Percentiles rank a stretch among this genome's conserved stretches.
Evolutionary conservation across 2,329 filamentous ascomycete species (phyloP).

Genomic region (Pseudogymnoascus sp.): DNA sequence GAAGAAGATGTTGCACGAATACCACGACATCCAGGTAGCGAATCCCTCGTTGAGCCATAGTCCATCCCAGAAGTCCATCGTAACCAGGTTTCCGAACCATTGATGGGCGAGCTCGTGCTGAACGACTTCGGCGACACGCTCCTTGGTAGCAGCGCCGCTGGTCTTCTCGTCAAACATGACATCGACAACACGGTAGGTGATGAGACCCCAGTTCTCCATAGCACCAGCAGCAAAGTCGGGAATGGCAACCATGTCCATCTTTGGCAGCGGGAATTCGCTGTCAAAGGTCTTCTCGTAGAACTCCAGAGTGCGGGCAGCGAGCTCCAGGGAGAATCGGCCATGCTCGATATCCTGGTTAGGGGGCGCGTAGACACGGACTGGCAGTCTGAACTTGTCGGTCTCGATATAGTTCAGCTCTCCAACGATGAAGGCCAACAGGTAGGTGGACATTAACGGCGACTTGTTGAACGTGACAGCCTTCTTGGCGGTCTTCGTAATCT

Average conservation of each 20-base stretch:
- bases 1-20: slow-evolving; percentile 89
- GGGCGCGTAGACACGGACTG: slow-evolving; percentile 88
- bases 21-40: slow-evolving; percentile 89
- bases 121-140: slow-evolving; percentile 88
- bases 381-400: slow-evolving; percentile 82
- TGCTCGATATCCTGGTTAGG: slow-evolving; percentile 85
- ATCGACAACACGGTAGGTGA: slow-evolving; percentile 91
- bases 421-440: slow-evolving; percentile 87
- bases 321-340: slow-evolving; percentile 79
- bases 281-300: slow-evolving; percentile 96
- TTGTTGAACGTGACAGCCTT: slow-evolving; percentile 89
- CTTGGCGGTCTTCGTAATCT: slow-evolving; percentile 53
- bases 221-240: slow-evolving; percentile 92
- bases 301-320: slow-evolving; percentile 79
- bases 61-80: slow-evolving; percentile 98
- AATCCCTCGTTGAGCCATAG: slow-evolving; percentile 94
- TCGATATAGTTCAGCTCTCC: slow-evolving; percentile 92
- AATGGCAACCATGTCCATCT: slow-evolving; percentile 95
- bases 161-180: slow-evolving; percentile 86
- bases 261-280: slow-evolving; percentile 76
- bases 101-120: slow-evolving; percentile 96
- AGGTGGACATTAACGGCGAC: slow-evolving; percentile 91
- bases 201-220: slow-evolving; percentile 97
- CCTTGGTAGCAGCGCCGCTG: slow-evolving; percentile 79
- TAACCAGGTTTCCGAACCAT: slow-evolving; percentile 96